Evolutionary conservation across 1,139 yeast species (phyloP).

Genomic region (Taphrina betulina): DNA sequence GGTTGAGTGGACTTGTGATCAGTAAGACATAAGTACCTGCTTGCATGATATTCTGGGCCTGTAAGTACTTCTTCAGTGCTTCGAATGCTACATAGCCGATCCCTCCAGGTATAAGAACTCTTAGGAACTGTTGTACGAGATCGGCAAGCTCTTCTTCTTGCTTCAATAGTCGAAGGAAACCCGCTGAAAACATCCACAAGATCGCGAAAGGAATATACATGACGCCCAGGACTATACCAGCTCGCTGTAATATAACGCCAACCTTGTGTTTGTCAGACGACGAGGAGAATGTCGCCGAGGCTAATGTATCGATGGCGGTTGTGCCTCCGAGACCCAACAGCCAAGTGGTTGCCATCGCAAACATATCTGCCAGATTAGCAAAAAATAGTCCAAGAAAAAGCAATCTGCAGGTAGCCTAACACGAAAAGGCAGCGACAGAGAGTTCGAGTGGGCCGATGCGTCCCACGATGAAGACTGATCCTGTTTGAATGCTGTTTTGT

Average conservation of each 20-base stretch:
- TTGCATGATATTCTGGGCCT: slow-evolving; percentile 89
- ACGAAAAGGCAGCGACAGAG: slow-evolving; percentile 37
- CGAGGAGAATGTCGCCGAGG: slow-evolving; percentile 37
- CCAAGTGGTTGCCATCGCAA: slow-evolving; percentile 40
- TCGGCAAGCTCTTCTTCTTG: slow-evolving; percentile 56
- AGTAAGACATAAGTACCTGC: slow-evolving; percentile 80
- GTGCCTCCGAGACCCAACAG: slow-evolving; percentile 39
- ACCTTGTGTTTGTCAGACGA: slow-evolving; percentile 40
- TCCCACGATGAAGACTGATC: slow-evolving; percentile 38
- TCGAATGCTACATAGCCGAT: slow-evolving; percentile 86
- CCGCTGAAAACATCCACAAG: slow-evolving; percentile 51
- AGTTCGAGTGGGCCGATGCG: slow-evolving; percentile 37
- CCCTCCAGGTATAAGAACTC: slow-evolving; percentile 68
- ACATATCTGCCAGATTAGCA: too few species aligned
- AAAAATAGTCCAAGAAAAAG: too few species aligned
- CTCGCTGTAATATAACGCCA: slow-evolving; percentile 59
- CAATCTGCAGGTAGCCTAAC: too few species aligned
- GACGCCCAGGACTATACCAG: slow-evolving; percentile 54
- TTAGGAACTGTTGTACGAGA: slow-evolving; percentile 63
- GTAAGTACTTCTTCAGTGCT: slow-evolving; percentile 74
- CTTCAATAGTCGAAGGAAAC: slow-evolving; percentile 41
- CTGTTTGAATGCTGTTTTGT: slow-evolving; percentile 41
- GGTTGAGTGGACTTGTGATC: slow-evolving; percentile 76
- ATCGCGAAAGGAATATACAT: slow-evolving; percentile 51
- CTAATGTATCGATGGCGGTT: slow-evolving; percentile 39